Percentiles rank a stretch among this genome's conserved stretches.
Conservation (phyloP, 495 filamentous ascomycete genomes). For the Podospora pseudopauciseta region DNA sequence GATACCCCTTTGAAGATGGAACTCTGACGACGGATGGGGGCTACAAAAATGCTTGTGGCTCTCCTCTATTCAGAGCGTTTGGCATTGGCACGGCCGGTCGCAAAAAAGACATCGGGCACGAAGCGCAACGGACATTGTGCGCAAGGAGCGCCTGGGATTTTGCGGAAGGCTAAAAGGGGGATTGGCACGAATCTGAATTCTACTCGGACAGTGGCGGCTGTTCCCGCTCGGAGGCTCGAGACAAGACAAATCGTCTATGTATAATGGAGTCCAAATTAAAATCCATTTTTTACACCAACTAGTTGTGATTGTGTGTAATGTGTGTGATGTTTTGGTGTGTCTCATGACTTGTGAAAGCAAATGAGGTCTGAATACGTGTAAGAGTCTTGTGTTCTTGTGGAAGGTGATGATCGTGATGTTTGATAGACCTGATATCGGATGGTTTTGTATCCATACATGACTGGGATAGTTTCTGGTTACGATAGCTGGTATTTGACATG, state of each 20-base stretch:
- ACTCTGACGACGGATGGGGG: slow-evolving; percentile 21
- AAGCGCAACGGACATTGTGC: not conserved
- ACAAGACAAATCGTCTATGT: slow-evolving; percentile 14
- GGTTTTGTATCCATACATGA: no score
- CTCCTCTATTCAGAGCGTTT: slow-evolving; percentile 21
- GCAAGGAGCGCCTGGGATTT: not conserved
- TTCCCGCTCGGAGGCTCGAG: slow-evolving; percentile 22
- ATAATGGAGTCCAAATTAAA: slow-evolving; percentile 28
- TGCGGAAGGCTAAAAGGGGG: not conserved
- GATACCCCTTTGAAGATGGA: slow-evolving; percentile 38
- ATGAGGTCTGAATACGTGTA: no score
- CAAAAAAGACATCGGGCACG: not conserved
- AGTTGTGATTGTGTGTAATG: not conserved
- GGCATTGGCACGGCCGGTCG: slow-evolving; percentile 25
- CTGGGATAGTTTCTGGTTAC: no score
- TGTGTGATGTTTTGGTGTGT: not conserved
- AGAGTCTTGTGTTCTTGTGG: no score
- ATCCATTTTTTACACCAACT: not conserved
- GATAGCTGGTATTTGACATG: no score
- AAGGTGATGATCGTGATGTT: no score
- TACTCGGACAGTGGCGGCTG: slow-evolving; percentile 13
- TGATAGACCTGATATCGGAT: no score
- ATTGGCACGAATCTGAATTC: not conserved
- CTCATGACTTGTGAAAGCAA: not conserved
- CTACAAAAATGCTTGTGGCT: slow-evolving; percentile 23